These are phyloP conservation scores for Kwoniella shivajii DNA, from an alignment of 1,284 basidiomycete genomes.

Conservation along the genomic window DNA sequence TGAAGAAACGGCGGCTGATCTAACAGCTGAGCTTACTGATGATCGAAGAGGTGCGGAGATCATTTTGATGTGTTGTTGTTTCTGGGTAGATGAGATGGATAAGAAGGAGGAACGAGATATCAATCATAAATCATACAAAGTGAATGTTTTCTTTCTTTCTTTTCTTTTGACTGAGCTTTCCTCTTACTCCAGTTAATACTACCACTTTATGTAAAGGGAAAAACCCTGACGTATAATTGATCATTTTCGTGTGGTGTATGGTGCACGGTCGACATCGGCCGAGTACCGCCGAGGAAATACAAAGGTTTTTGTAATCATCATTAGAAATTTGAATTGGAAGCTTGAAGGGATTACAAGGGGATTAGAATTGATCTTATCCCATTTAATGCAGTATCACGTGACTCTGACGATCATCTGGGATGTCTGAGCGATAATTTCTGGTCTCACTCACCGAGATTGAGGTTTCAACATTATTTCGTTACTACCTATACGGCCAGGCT, in stretches of 20 bases:
- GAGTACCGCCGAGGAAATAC: conserved; percentile 17
- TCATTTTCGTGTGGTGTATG: background rate
- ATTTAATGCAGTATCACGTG: background rate
- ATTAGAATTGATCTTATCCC: background rate
- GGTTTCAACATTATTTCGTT: too few relatives aligned
- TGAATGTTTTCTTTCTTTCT: too few relatives aligned
- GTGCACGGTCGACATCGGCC: conserved; percentile 21
- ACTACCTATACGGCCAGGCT: too few relatives aligned
- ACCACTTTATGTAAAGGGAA: too few relatives aligned
- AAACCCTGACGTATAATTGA: too few relatives aligned
- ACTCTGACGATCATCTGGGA: background rate
- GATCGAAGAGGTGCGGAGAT: conserved; percentile 37
- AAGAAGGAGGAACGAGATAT: background rate
- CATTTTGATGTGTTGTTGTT: conserved; percentile 24
- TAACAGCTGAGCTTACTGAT: conserved; percentile 32
- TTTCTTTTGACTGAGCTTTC: too few relatives aligned
- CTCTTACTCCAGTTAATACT: background rate
- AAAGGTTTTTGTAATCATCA: conserved; percentile 1
- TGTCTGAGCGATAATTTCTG: conserved; percentile 11
- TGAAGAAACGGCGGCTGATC: conserved; percentile 14
- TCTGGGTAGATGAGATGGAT: conserved; percentile 5
- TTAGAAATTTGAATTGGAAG: background rate
- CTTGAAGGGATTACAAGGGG: background rate
- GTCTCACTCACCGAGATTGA: too few relatives aligned
- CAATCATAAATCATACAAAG: too few relatives aligned